Evolutionary conservation across 495 filamentous ascomycete species (phyloP), one percentile per base, ranked within the genome.

Genomic region (Polyplosphaeria fusca): DNA sequence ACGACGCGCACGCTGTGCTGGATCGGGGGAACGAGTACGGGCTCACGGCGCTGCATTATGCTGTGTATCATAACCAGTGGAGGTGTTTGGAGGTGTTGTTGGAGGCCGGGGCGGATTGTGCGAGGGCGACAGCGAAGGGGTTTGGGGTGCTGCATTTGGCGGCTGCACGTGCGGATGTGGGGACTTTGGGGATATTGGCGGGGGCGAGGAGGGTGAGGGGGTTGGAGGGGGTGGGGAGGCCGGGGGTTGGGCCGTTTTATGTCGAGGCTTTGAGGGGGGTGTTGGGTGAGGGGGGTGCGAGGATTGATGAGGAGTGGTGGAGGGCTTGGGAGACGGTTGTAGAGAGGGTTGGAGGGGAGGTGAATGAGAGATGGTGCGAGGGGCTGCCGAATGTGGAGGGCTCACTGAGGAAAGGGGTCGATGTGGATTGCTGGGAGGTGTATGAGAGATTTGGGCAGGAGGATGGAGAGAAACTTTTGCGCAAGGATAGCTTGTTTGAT

Each of bases 11-110:
- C 16, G 2, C 42, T 3, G 24, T 23, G 14, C 42, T 45, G 18
- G 12, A 45, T 20, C n/a, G n/a, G 42, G n/a, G 12, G 42, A 45
- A 45, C 42, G 24, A 45, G 18, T 45, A 45, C 42, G 42, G 42
- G 14, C 24, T 45, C 24, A 45, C 42, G 2, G n/a, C 42, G 14
- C 42, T 45, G 16, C 42, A 45, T 45, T 45, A 45, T 23, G 42
- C 42, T 14, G 42, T 25, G 13, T 45, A 18, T 25, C 24, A 25
- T 19, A 45, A 45, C n/a, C 42, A 25, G 18, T 12, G 23, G 16
- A 25, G 24, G 24, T 45, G 42, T 25, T 23, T 45, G 16, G n/a
- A 14, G 5, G n/a, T 45, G 16, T 25, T 45, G 42, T 20, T 45
- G 24, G 42, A 45, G 24, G 19, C n/a, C 24, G 18, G 2, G 19